Evolutionary conservation across 106 monocot species (phyloP).

Genomic region (Dendrobium chrysotoxum): DNA sequence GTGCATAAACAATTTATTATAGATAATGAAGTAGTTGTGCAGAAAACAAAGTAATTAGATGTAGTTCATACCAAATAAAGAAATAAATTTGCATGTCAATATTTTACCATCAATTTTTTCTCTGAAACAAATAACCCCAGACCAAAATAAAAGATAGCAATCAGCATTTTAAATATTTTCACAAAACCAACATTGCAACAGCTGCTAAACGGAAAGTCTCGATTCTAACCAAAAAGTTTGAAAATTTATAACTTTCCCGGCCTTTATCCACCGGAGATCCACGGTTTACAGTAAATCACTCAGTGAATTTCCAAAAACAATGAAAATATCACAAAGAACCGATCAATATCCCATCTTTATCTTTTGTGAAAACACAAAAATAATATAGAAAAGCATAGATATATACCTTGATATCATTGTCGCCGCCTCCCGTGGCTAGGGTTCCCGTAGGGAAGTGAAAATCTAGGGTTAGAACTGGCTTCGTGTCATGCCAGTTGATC

Average conservation of each 20-base stretch:
- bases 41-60: too few species aligned
- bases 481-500: constrained; percentile 92
- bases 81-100: too few species aligned
- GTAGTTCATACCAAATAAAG: too few species aligned
- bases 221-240: neutral
- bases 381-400: neutral
- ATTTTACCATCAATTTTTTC: too few species aligned
- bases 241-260: neutral
- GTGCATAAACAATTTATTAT: too few species aligned
- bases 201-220: neutral
- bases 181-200: neutral
- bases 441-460: constrained; percentile 63
- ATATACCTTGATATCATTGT: constrained; percentile 89
- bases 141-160: neutral
- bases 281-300: neutral
- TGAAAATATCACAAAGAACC: neutral
- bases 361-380: neutral
- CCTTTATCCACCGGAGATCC: neutral
- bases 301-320: neutral
- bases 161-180: neutral
- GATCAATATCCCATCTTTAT: neutral
- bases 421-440: constrained; percentile 90
- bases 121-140: neutral
- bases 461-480: constrained; percentile 90
- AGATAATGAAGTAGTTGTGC: too few species aligned